A percentile compares a stretch with the other conserved stretches of the same genome.
Conservation (phyloP, 805 yeast genomes). For the Starmerella gropengiesseri region DNA sequence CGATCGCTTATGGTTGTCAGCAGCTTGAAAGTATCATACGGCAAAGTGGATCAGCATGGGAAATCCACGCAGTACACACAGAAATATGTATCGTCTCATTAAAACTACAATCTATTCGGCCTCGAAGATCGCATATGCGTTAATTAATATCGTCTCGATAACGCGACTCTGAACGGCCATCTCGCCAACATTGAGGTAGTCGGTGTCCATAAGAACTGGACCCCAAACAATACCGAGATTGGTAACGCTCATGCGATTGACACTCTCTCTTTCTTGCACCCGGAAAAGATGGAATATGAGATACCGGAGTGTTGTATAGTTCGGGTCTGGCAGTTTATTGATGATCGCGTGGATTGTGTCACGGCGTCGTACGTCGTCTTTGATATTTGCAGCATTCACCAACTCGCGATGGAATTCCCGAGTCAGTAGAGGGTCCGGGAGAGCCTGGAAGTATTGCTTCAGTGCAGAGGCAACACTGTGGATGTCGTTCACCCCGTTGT, state of each 20-base stretch:
- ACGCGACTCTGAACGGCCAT: conserved; percentile 65
- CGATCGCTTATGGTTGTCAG: too few relatives aligned
- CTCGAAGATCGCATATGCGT: conserved; percentile 73
- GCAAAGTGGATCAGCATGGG: too few relatives aligned
- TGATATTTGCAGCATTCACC: conserved; percentile 59
- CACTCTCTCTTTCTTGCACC: conserved; percentile 49
- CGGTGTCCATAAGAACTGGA: conserved; percentile 66
- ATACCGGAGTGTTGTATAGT: conserved; percentile 81
- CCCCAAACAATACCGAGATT: conserved; percentile 92
- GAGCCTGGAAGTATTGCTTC: conserved; percentile 68
- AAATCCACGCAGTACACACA: too few relatives aligned
- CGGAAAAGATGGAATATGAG: conserved; percentile 75
- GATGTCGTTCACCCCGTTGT: conserved; percentile 61
- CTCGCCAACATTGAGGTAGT: conserved; percentile 55
- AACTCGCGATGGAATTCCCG: conserved; percentile 49
- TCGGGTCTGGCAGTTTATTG: conserved; percentile 85
- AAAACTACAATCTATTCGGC: conserved; percentile 35
- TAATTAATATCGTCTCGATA: conserved; percentile 71
- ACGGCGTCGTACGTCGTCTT: conserved; percentile 49
- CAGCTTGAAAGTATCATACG: too few relatives aligned
- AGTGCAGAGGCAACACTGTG: conserved; percentile 79
- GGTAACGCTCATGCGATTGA: conserved; percentile 72
- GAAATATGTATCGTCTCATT: not conserved
- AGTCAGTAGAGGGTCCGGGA: conserved; percentile 82
- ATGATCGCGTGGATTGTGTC: conserved; percentile 76